Evolutionary conservation across 169 alveolate genomes (phyloP), one percentile per base, ranked within the genome.

Genomic region (Cryptosporidium tyzzeri): DNA sequence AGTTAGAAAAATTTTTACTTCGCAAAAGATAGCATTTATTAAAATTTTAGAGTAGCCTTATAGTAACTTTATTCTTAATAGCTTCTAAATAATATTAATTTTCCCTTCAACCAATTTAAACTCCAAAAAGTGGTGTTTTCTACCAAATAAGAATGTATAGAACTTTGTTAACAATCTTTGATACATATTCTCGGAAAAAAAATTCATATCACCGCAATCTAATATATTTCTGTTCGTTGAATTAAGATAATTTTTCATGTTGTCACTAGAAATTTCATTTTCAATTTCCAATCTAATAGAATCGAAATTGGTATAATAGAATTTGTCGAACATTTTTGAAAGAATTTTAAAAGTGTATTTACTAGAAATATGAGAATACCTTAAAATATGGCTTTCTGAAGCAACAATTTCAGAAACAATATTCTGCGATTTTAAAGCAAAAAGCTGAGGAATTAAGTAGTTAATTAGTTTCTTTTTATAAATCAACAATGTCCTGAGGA

Each of bases 1-100:
- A 37, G 48, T 80, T 12, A 80, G 62, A 44, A 80, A 80, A 29
- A 62, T 80, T n/a, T 41, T 41, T 62, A 35, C 74, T 21, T 65
- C 73, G 26, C 89, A 80, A 39, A 80, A 80, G 26, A 41, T 45
- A 9, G 18, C 69, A 3, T 58, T 33, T 62, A 37, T 80, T n/a
- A 23, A 26, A n/a, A 6, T 55, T 55, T 55, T 14, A 14, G 55
- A 55, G 35, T 55, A 26, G 35, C 35, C 23, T 8, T 55, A 0
- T 21, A 21, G 2, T 21, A 21, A 35, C 41, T 45, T 12, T 44
- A 39, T 44, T 23, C 14, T 23, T 14, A 51, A 18, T 16, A 74
- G 29, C 7, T 48, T 3, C 18, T 48, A 48, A 41, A 16, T 16
- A 29, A 10, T 69, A 7, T 12, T n/a, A 23, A 55, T 2, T 21